Base-by-base conservation (phyloP, 805 yeast genomes). In the Brettanomyces custersianus region DNA sequence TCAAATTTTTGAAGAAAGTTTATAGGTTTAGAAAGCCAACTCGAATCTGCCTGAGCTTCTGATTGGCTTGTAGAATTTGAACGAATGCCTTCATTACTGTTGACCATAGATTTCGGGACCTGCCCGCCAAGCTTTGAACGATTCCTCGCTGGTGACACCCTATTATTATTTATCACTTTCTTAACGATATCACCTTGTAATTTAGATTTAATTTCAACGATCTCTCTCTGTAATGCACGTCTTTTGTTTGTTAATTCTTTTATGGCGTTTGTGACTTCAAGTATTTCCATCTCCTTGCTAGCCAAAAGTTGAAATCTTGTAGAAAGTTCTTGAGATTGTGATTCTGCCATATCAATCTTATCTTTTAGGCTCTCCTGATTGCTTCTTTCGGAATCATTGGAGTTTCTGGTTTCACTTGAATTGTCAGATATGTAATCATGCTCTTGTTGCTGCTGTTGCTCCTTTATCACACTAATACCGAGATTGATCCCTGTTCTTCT, bases 1-100 rank as follows among this genome's bases (percentile, higher is more conserved):
- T 80, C 90, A 48, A 80, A 69, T 42, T 77, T 84, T 45, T 77
- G 84, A 32, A 80, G 64, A 35, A 78, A 62, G 31, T 65, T 70
- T 30, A 80, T 60, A 1, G 86, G 81, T 45, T 70, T 76, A 4
- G 74, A 54, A 27, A 58, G 48, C 57, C 46, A 60, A 36, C 53
- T n/a, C n/a, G n/a, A n/a, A 16, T 37, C 31, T 4, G 44, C 31
- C 3, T 45, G 36, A 10, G 43, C 49, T 4, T 35, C 20, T 3
- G 44, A 29, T 12, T 42, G 44, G 3, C 46, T 25, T 9, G 33
- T 29, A 12, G 29, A 37, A 20, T 46, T 47, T 13, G 43, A 44
- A 4, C 40, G 24, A 22, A 40, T 42, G 13, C 21, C 37, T 13
- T 55, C 51, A 1, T 57, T 51, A 24, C 39, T 45, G 2, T 50